These are phyloP conservation scores for Candida bentonensis DNA, from an alignment of 805 yeast genomes.

Conservation along the genomic window DNA sequence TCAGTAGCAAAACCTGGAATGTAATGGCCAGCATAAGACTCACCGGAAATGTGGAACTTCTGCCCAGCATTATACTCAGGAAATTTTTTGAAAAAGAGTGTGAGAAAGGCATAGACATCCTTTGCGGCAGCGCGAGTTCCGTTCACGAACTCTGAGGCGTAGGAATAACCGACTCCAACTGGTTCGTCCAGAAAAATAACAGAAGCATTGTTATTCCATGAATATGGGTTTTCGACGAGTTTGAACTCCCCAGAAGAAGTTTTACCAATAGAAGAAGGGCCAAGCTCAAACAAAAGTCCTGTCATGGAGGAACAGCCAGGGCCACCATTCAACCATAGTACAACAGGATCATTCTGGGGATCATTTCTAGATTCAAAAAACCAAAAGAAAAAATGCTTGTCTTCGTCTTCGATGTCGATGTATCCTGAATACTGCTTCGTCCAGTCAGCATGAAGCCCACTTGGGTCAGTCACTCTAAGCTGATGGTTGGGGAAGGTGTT, in stretches of 20 bases:
- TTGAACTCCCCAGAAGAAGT: slow-evolving; percentile 27
- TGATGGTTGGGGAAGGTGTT: slow-evolving; percentile 28
- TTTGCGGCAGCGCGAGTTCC: slow-evolving; percentile 74
- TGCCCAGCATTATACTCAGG: slow-evolving; percentile 60
- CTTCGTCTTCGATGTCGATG: slow-evolving; percentile 64
- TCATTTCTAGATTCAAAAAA: slow-evolving; percentile 75
- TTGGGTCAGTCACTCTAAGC: slow-evolving; percentile 52
- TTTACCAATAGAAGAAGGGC: slow-evolving; percentile 70
- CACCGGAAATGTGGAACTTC: slow-evolving; percentile 85
- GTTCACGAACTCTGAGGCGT: slow-evolving; percentile 50
- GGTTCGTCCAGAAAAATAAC: slow-evolving; percentile 93
- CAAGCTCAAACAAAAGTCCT: slow-evolving; percentile 86
- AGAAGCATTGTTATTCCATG: slow-evolving; percentile 90
- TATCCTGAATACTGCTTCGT: slow-evolving; percentile 74
- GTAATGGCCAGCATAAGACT: slow-evolving; percentile 91
- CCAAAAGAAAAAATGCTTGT: slow-evolving; percentile 90
- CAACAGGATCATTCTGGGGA: slow-evolving; percentile 71
- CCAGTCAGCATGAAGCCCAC: slow-evolving; percentile 58
- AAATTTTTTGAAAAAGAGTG: slow-evolving; percentile 75
- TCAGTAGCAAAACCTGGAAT: slow-evolving; percentile 71
- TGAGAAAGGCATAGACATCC: slow-evolving; percentile 80
- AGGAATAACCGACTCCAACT: slow-evolving; percentile 86
- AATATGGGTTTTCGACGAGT: slow-evolving; percentile 67
- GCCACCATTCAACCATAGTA: slow-evolving; percentile 91
- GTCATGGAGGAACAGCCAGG: slow-evolving; percentile 95